Conservation (phyloP, 768 basidiomycete species). For the Rhizopogon roseolus region DNA sequence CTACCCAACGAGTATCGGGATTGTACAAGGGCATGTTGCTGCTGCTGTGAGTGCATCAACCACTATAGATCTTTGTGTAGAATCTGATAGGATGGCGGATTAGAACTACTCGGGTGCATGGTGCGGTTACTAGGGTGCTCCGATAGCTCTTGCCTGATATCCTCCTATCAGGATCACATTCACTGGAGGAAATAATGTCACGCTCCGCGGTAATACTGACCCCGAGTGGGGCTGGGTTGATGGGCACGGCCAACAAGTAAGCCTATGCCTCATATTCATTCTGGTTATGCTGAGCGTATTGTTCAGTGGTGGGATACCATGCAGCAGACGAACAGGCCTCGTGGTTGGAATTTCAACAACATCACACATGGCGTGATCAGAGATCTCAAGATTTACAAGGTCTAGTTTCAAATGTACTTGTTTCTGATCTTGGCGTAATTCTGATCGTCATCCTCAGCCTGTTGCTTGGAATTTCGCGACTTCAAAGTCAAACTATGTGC, state of each 20-base stretch:
- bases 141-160: background rate
- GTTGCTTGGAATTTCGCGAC: constrained; percentile 58
- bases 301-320: constrained; percentile 54
- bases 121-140: constrained; percentile 17
- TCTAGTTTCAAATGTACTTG: constrained; percentile 9
- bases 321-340: constrained; percentile 49
- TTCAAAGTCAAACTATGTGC: constrained; percentile 42
- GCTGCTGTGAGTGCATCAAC: constrained; percentile 31
- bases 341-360: constrained; percentile 49
- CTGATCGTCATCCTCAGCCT: constrained; percentile 30
- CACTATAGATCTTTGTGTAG: no score
- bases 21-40: constrained; percentile 44
- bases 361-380: constrained; percentile 50
- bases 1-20: constrained; percentile 47
- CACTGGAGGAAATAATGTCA: constrained; percentile 52
- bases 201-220: constrained; percentile 48
- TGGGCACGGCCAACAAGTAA: constrained; percentile 50
- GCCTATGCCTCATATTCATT: constrained; percentile 3
- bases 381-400: constrained; percentile 56
- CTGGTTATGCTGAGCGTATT: background rate
- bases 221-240: constrained; percentile 65
- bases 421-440: background rate
- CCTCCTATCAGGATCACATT: constrained; percentile 43
- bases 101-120: constrained; percentile 43
- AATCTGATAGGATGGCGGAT: background rate